Evolutionary conservation across 2,329 filamentous ascomycete species (phyloP).

Genomic region (Scytalidium lignicola): DNA sequence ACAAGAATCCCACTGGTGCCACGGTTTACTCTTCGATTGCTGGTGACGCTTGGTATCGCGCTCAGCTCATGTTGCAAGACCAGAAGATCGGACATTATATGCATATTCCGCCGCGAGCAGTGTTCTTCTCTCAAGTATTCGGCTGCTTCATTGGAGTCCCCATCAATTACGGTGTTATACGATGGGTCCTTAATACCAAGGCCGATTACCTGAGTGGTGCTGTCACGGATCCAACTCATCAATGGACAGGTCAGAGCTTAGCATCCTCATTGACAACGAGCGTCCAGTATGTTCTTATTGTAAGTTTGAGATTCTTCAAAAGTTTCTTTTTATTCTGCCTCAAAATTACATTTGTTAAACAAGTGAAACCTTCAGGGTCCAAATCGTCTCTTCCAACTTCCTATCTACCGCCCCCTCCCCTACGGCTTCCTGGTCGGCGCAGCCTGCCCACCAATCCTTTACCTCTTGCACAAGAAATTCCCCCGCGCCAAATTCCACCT

Average conservation of each 20-base stretch:
- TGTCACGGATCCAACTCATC: constrained; percentile 48
- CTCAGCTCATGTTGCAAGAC: constrained; percentile 54
- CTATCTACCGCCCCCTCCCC: constrained; percentile 43
- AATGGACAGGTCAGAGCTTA: constrained; percentile 56
- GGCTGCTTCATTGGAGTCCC: constrained; percentile 54
- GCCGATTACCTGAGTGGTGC: constrained; percentile 47
- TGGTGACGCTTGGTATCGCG: constrained; percentile 56
- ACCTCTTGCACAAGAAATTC: constrained; percentile 45
- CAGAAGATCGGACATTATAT: constrained; percentile 62
- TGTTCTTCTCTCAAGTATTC: constrained; percentile 58
- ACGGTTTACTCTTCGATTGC: constrained; percentile 54
- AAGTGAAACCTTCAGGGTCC: constrained; percentile 40
- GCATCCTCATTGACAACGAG: constrained; percentile 47
- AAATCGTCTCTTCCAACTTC: constrained; percentile 41
- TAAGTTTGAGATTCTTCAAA: too few relatives aligned
- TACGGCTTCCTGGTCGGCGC: constrained; percentile 50
- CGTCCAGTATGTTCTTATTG: constrained; percentile 56
- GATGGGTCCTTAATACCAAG: constrained; percentile 55
- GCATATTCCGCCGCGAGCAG: constrained; percentile 52
- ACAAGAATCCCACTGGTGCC: constrained; percentile 54
- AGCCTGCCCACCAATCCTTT: constrained; percentile 40
- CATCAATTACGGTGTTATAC: constrained; percentile 56
- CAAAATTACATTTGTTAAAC: too few relatives aligned
- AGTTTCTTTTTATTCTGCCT: too few relatives aligned
- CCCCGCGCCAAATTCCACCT: constrained; percentile 44